Percentiles rank a stretch among this genome's conserved stretches.
phyloP scores from a whole-genome alignment of 202 grass and related monocot genomes.

The Panicum virgatum region DNA sequence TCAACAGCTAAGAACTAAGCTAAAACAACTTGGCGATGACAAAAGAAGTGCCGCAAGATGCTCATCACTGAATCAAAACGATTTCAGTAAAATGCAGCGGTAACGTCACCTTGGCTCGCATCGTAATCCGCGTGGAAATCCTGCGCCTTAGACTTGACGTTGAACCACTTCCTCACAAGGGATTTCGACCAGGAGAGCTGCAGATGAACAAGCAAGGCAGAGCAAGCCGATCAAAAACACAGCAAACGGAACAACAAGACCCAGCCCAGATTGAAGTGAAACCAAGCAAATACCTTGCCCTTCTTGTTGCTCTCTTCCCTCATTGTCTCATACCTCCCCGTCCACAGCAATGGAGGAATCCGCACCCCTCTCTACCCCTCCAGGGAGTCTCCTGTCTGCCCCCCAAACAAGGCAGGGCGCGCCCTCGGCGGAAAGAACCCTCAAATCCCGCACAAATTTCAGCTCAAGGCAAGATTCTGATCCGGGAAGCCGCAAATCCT shows the following conservation, averaged over 20 bases:
- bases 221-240: constrained; percentile 35
- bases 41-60: background rate
- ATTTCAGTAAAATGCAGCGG: background rate
- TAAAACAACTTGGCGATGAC: background rate
- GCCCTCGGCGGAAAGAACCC: constrained; percentile 5
- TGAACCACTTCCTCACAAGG: constrained; percentile 93
- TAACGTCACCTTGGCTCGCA: constrained; percentile 58
- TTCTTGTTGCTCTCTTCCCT: constrained; percentile 78
- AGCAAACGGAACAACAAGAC: background rate
- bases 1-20: background rate
- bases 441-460: constrained; percentile 35
- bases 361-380: background rate
- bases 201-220: constrained; percentile 17
- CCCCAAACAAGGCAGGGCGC: background rate
- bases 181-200: constrained; percentile 98
- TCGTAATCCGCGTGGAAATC: constrained; percentile 77
- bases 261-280: background rate
- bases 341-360: background rate
- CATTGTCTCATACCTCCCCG: constrained; percentile 73
- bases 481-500: constrained; percentile 20
- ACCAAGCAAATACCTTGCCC: constrained; percentile 68
- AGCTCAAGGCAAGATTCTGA: background rate
- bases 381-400: background rate
- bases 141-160: constrained; percentile 78
- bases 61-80: background rate